These are phyloP conservation scores for Umbilicus rupestris DNA, from an alignment of 164 flowering plant genomes.

Conservation along the genomic window DNA sequence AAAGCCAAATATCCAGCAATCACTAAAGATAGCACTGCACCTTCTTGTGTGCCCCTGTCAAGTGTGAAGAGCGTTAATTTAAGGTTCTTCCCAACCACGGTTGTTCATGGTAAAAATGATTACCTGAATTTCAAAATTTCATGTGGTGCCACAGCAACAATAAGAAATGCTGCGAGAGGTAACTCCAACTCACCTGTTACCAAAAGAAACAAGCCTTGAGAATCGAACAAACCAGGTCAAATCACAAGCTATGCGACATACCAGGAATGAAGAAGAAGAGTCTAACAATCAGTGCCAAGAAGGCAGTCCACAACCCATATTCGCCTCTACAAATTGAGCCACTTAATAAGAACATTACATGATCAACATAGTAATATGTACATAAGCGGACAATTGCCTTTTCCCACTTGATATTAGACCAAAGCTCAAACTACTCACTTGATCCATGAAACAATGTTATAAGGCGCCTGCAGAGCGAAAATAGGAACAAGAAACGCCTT, in stretches of 20 bases:
- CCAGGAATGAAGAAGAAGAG: slow-evolving; percentile 82
- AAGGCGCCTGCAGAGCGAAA: slow-evolving; percentile 78
- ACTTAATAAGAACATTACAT: background rate
- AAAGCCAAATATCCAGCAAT: slow-evolving; percentile 65
- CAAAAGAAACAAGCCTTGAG: background rate
- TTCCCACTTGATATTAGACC: too few relatives aligned
- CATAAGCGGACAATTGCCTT: background rate
- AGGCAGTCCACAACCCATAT: slow-evolving; percentile 82
- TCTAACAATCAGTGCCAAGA: slow-evolving; percentile 70
- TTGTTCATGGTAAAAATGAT: background rate
- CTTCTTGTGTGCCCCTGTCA: slow-evolving; percentile 67
- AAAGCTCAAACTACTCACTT: slow-evolving; percentile 37
- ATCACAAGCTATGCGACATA: slow-evolving; percentile 17
- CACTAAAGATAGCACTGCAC: slow-evolving; percentile 44
- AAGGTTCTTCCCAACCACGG: background rate
- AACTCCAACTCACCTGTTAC: background rate
- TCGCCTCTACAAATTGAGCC: slow-evolving; percentile 51
- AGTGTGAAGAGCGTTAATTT: background rate
- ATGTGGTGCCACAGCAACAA: background rate
- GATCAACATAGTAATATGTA: background rate
- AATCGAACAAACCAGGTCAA: background rate
- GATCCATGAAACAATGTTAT: slow-evolving; percentile 57
- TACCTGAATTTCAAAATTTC: slow-evolving; percentile 1
- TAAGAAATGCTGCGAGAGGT: slow-evolving; percentile 1
- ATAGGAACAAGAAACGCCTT: slow-evolving; percentile 79